Evolutionary conservation across 2,329 filamentous ascomycete species (phyloP), one percentile per base, ranked within the genome.

Genomic region (Talaromyces sp.): DNA sequence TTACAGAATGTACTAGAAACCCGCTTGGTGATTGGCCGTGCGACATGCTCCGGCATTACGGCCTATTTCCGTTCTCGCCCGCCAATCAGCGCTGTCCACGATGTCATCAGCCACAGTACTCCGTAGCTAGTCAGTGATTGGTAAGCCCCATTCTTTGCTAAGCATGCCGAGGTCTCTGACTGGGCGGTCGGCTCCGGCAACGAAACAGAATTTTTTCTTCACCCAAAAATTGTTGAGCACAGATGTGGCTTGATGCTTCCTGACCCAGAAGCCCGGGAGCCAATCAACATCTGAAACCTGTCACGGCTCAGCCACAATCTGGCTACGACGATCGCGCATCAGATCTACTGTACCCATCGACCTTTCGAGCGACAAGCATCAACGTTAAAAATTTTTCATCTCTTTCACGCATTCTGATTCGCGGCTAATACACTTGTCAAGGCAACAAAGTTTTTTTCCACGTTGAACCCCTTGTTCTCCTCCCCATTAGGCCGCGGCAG

Each of bases 231-330:
- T 43, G 19, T 9, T 15, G 3, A 25, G 40, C 40, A 43, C n/a
- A n/a, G n/a, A n/a, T 52, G 48, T 37, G 48, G 48, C 33, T 51
- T 40, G 43, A 33, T 4, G 45, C 17, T 35, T 43, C 10, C 25
- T 6, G 28, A 51, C 28, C 54, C 54, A 50, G 11, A 33, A 37
- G 25, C n/a, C 22, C 22, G 54, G 54, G 35, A 51, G 50, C 54
- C 54, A 40, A 57, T 57, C n/a, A 50, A 3, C 5, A 9, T 8
- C 17, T 1, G 6, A 43, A 15, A 40, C 13, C 51, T 39, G 17
- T 28, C 37, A n/a, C 13, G 13, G 41, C 54, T 50, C 54, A 57
- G 54, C 54, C 54, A 57, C 54, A 28, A n/a, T 21, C 33, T n/a
- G 22, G 43, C 48, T 17, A n/a, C 48, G 33, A 22, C 46, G 48